Conservation (phyloP, 2,329 filamentous ascomycete genomes). For the Corniculantispora saksenae region DNA sequence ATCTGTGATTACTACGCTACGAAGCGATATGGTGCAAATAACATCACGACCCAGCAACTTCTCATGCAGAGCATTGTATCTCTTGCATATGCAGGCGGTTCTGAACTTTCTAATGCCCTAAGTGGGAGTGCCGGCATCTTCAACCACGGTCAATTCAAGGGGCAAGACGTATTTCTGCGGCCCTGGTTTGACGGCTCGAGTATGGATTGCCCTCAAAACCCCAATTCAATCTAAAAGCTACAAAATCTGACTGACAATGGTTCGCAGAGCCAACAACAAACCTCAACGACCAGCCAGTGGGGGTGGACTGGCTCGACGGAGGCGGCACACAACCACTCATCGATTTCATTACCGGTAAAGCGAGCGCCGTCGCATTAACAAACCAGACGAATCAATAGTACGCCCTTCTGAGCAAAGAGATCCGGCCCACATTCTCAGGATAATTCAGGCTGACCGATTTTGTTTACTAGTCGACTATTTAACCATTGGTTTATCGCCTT, state of each 20-base stretch:
- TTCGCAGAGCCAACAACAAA: conserved; percentile 29
- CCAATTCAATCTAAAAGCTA: background rate
- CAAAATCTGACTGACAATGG: background rate
- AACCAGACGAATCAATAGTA: conserved; percentile 33
- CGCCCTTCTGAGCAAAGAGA: background rate
- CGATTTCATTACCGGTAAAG: conserved; percentile 29
- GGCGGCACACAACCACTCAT: conserved; percentile 29
- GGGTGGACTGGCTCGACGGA: conserved; percentile 33
- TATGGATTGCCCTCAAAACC: conserved; percentile 15
- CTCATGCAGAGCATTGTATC: conserved; percentile 33
- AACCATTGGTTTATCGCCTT: conserved; percentile 32
- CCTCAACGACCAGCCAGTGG: conserved; percentile 29
- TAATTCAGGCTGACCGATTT: background rate
- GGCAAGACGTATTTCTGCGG: conserved; percentile 28
- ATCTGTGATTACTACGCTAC: conserved; percentile 35
- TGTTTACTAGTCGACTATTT: conserved; percentile 29
- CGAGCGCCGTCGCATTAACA: conserved; percentile 24
- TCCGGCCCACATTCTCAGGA: background rate
- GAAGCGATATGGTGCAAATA: conserved; percentile 27
- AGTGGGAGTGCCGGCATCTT: conserved; percentile 31
- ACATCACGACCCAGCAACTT: conserved; percentile 27
- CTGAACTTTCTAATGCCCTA: conserved; percentile 21
- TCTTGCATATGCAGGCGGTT: conserved; percentile 31
- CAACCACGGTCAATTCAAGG: conserved; percentile 29
- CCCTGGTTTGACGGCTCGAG: conserved; percentile 35